phyloP scores from a whole-genome alignment of 1,284 basidiomycete species.

The Meripilus lineatus region DNA sequence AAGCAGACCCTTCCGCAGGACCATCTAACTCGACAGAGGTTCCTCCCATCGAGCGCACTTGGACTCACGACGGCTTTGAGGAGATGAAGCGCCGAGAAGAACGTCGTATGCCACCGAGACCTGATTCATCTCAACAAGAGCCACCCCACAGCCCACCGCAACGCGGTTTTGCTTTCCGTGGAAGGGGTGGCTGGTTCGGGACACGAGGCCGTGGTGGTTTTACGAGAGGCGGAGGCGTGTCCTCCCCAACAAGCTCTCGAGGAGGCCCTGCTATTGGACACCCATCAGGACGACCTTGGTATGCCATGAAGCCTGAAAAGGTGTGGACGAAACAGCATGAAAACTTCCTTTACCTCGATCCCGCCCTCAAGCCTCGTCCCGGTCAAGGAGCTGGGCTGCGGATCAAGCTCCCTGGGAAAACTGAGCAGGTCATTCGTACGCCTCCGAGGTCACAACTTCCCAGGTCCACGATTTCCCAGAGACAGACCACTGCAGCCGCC shows the following conservation, averaged over 20 bases:
- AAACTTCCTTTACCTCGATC: constrained; percentile 61
- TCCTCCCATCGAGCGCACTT: constrained; percentile 60
- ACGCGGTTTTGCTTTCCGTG: constrained; percentile 29
- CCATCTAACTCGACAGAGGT: constrained; percentile 24
- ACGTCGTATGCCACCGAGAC: constrained; percentile 35
- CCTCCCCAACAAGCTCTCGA: constrained; percentile 21
- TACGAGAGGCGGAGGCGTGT: constrained; percentile 23
- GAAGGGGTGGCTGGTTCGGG: constrained; percentile 35
- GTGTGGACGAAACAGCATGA: constrained; percentile 79
- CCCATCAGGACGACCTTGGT: constrained; percentile 51
- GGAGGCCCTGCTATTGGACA: constrained; percentile 26
- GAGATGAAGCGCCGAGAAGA: constrained; percentile 76
- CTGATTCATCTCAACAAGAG: constrained; percentile 21
- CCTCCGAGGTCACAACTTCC: constrained; percentile 16
- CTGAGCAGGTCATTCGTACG: constrained; percentile 27
- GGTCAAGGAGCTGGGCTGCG: constrained; percentile 50
- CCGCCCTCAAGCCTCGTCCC: constrained; percentile 47
- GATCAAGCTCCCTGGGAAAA: constrained; percentile 48
- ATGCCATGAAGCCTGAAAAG: constrained; percentile 67
- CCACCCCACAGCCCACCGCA: constrained; percentile 23
- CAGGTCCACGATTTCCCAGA: constrained; percentile 8
- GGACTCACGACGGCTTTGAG: constrained; percentile 82
- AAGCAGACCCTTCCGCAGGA: constrained; percentile 10
- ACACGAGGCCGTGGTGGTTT: constrained; percentile 41
- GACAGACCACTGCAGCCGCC: constrained; percentile 13